Evolutionary conservation across 108 stramenopile species (phyloP), one percentile per base, ranked within the genome.

Genomic region (Chaetoceros muelleri): DNA sequence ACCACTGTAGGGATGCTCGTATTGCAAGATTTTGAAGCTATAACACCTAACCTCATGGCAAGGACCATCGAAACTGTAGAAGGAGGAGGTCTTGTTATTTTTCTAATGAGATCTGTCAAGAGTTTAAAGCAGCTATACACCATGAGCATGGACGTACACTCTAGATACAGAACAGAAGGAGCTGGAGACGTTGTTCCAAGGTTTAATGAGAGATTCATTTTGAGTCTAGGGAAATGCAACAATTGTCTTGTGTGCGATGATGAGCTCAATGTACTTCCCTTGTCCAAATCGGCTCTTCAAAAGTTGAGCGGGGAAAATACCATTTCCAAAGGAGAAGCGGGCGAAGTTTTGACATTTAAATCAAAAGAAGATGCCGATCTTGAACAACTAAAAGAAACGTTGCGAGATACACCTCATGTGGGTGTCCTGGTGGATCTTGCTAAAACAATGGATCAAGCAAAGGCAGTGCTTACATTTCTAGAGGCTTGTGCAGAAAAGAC

Each of bases 121-220:
- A 87, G 84, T 31, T 81, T 99, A n/a, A 92, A 82, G 60, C 96
- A 97, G 64, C 78, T 99, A 20, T 99, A 98, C 69, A 72, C 92
- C 64, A 91, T 98, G 95, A 68, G 82, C 55, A 98, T 99, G 99
- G 99, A 99, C 72, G 97, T 98, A 23, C 99, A 99, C 70, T 65
- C 90, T 13, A 69, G 99, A 7, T 98, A 97, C 60, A 84, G 97
- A 20, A 98, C 97, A 44, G 93, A 93, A 40, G 74, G 86, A 22
- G 58, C 82, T 17, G 90, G 71, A 0, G 91, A 94, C 62, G 62
- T 95, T 10, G 85, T 95, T 16, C 95, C 97, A 24, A 64, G 99
- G 16, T 99, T 99, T 80, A 98, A 98, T 72, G 99, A 99, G 75
- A 90, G 99, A 30, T 99, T 98, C 61, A 93, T 99, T 60, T 68